Conservation (phyloP, 352 stramenopile species). For the Phytophthora pini region DNA sequence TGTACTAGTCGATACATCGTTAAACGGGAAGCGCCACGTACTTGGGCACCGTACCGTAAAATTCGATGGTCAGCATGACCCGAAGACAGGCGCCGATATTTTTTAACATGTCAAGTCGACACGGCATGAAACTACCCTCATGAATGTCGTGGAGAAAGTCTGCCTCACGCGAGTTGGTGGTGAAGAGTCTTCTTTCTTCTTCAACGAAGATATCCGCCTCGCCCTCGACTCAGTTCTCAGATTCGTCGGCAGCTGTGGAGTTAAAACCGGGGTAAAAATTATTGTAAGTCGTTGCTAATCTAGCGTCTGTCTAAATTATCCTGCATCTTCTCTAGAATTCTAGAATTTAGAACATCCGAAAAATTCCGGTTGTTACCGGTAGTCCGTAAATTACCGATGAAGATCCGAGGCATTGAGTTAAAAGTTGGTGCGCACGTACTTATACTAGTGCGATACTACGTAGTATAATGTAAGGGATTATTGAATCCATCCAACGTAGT, state of each 20-base stretch:
- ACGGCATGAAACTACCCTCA: background rate
- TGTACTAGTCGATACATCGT: slow-evolving; percentile 4
- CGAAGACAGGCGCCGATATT: slow-evolving; percentile 11
- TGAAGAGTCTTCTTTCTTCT: background rate
- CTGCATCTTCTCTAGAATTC: too few species aligned
- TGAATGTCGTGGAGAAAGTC: background rate
- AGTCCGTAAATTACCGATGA: too few species aligned
- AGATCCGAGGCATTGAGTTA: too few species aligned
- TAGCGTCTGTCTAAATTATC: too few species aligned
- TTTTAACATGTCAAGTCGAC: slow-evolving; percentile 11
- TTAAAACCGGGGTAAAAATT: background rate
- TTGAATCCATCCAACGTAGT: too few species aligned
- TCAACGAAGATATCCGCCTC: background rate
- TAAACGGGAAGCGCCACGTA: slow-evolving; percentile 8
- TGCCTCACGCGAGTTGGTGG: background rate
- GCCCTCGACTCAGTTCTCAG: slow-evolving; percentile 13
- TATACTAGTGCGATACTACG: too few species aligned
- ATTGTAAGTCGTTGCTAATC: background rate
- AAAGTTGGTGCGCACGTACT: too few species aligned
- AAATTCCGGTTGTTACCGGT: too few species aligned
- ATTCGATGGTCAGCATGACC: slow-evolving; percentile 10
- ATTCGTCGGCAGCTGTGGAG: slow-evolving; percentile 7
- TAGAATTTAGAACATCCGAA: too few species aligned
- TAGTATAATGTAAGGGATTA: too few species aligned
- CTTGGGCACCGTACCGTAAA: slow-evolving; percentile 11